Evolutionary conservation across 768 basidiomycete genomes (phyloP), one percentile per base, ranked within the genome.

Genomic region (Russula dissimulans): DNA sequence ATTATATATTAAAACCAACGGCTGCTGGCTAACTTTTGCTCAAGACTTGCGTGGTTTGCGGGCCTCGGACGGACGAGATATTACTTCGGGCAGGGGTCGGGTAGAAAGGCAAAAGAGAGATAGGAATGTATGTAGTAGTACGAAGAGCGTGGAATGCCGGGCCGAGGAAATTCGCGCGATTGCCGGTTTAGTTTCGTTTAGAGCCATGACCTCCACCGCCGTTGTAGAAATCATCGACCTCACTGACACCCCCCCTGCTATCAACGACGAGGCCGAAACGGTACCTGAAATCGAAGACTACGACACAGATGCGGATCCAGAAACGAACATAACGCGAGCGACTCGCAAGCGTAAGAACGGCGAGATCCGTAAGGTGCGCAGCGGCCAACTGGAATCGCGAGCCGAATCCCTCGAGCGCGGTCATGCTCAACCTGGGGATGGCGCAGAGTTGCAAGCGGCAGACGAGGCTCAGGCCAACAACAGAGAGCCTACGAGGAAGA

Each of bases 1-100:
- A 15, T 15, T 3, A 34, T 10, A 5, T 45, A 54, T n/a, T 26
- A 34, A 31, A 43, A 18, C 1, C 1, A 14, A 26, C 15, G 22
- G 44, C 57, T 42, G 15, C 47, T 11, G 12, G 32, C 51, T n/a
- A 29, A 42, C 39, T 26, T 11, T 5, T 18, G 18, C 9, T 44
- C 32, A 31, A 76, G 75, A 50, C 60, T 73, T 38, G 72, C 73
- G 4, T 77, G 76, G 76, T 76, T 77, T 60, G 38, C 58, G 41
- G 75, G 76, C 1, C 61, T 77, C 46, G 74, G 75, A 5, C 71
- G 74, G 5, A 70, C 61, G 56, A 67, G 70, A 41, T 76, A 72
- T 64, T 70, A 68, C 56, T 70, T 65, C 44, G 69, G 70, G n/a
- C 64, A 67, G 48, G 43, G 42, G n/a, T 45, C 49, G 32, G 26